Base-by-base conservation (phyloP, 352 stramenopile species). In the Phytopythium litorale region DNA sequence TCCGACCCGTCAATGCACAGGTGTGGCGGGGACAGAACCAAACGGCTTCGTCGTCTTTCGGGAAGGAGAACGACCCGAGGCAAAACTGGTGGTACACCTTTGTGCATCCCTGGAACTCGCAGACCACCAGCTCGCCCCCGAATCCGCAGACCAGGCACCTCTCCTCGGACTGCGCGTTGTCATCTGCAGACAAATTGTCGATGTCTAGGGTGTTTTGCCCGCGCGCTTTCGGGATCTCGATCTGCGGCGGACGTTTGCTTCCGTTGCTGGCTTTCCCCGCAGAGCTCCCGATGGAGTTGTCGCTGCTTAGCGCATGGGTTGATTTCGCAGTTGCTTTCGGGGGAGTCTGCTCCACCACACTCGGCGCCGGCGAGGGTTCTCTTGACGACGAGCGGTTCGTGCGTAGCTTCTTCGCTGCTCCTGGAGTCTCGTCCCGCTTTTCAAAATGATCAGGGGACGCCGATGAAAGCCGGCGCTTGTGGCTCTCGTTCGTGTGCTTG, bases 21-120 rank as follows among this genome's bases (percentile, higher is more conserved):
- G 73, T 83, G 59, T 96, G 87, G 2, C 87, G 81, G 56, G 87
- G 87, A 45, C 87, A 96, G 58, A 80, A 81, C 87, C 87, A 96
- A 33, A 75, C 79, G n/a, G 83, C 78, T 19, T 92, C 75, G 65
- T 94, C 84, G 57, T 93, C 78, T 37, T 88, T 88, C 28, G 85
- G 83, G 46, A 92, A 93, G 9, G 85, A 78, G 60, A 85, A 94
- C 28, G 77, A 75, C 0, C 85, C 84, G 25, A 96, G 65, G 67
- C 87, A 96, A 66, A 92, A 92, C 64, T 92, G 84, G 58, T 96
- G 87, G 54, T 94, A 96, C 21, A 96, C 87, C 67, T 96, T 96
- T 13, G 83, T 87, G 58, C 87, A 96, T 0, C 67, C 75, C 42
- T 69, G 70, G 56, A 93, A 94, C 62, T 96, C 87, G 63, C 87